Evolutionary conservation across 768 basidiomycete genomes (phyloP), one percentile per base, ranked within the genome.

Genomic region (Postia placenta): DNA sequence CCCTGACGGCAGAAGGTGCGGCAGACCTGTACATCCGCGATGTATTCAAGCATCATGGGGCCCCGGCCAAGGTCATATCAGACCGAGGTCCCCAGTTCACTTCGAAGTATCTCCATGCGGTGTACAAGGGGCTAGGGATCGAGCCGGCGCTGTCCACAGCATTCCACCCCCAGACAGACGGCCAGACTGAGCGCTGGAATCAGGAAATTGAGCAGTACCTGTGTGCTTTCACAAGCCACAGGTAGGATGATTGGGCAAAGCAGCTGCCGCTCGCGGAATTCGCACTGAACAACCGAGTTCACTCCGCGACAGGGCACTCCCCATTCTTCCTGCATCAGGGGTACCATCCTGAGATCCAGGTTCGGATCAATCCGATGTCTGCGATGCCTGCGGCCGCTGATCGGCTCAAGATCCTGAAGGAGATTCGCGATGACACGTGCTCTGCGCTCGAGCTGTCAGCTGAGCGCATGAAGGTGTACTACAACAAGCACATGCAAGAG

Each of bases 91-190:
- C 50, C 1, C 23, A 12, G 3, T 57, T 57, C 35, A 36, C 51
- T 4, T 54, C 53, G 3, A 5, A 41, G 15, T 51, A 54, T 23
- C 51, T 22, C 30, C 2, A 4, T 25, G 35, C 33, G 19, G 35
- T 52, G 1, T 33, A 22, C 5, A 26, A 25, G 1, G 40, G 47
- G 11, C 4, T 47, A 12, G 39, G 56, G 1, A 40, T 57, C 35
- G 28, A 60, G 12, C 23, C 42, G 2, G 2, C 42, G 17, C 58
- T 59, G 1, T 69, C 62, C 2, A 73, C 69, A 0, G 69, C 70
- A 0, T 75, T 68, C 51, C 75, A 76, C 44, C 73, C 72, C 0
- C 64, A 75, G 53, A 67, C 68, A 1, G 68, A 75, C 47, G 62
- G 67, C 45, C 63, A 60, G 20, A 69, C 68, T 0, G 71, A 72